Conservation (phyloP, 768 basidiomycete genomes). For the Boletus bicolor region DNA sequence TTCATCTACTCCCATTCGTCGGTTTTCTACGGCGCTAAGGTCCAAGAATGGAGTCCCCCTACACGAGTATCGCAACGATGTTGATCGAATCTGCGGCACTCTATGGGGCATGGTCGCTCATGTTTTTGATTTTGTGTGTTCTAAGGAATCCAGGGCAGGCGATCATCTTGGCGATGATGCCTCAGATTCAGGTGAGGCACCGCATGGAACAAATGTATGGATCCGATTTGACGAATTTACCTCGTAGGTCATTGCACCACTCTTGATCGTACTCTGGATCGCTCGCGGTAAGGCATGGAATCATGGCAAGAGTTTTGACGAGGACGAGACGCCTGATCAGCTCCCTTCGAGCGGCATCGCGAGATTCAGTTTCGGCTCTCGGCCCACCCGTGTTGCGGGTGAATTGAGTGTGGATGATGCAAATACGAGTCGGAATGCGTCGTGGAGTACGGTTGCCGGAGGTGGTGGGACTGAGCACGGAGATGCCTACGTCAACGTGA, state of each 20-base stretch:
- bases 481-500: background rate
- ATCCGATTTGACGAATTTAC: background rate
- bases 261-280: constrained; percentile 27
- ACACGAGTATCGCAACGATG: constrained; percentile 21
- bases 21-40: constrained; percentile 7
- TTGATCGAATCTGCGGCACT: constrained; percentile 26
- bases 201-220: background rate
- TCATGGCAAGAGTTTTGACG: background rate
- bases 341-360: background rate
- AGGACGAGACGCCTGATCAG: background rate
- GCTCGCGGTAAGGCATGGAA: constrained; percentile 23
- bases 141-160: constrained; percentile 14
- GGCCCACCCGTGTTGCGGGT: background rate
- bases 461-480: background rate
- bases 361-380: constrained; percentile 11
- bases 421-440: background rate
- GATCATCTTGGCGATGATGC: constrained; percentile 23
- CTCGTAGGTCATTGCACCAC: constrained; percentile 22
- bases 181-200: constrained; percentile 21
- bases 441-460: constrained; percentile 12
- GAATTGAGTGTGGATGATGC: background rate
- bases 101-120: constrained; percentile 24
- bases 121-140: constrained; percentile 21
- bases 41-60: constrained; percentile 14
- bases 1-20: background rate